phyloP scores from a whole-genome alignment of 2,329 filamentous ascomycete species.

The Neofusicoccum sp. region DNA sequence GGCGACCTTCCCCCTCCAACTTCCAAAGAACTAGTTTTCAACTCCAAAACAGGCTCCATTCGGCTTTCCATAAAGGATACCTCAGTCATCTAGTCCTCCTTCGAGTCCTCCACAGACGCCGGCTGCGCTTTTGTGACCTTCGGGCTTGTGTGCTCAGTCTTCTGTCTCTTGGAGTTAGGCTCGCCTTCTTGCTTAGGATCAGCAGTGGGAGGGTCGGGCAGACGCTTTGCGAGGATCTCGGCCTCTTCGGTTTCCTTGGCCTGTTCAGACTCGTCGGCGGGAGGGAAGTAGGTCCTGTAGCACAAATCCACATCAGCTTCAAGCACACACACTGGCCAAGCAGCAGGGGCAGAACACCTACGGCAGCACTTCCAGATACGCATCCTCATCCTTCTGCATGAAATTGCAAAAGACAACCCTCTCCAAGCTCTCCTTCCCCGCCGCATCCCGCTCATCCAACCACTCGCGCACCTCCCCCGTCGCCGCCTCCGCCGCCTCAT shows the following conservation, averaged over 20 bases:
- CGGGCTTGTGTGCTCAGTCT: constrained; percentile 34
- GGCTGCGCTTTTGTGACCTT: constrained; percentile 31
- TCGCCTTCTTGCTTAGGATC: constrained; percentile 46
- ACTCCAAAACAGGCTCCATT: too few relatives aligned
- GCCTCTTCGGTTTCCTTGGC: constrained; percentile 30
- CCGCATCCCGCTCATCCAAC: constrained; percentile 40
- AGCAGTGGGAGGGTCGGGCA: constrained; percentile 50
- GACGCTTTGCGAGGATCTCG: constrained; percentile 38
- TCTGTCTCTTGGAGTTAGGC: constrained; percentile 49
- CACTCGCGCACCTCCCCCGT: constrained; percentile 59
- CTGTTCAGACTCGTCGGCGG: constrained; percentile 21
- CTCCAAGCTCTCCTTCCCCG: constrained; percentile 49
- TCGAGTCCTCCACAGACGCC: constrained; percentile 18
- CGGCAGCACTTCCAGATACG: constrained; percentile 72
- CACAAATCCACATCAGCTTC: neutral
- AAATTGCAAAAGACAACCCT: constrained; percentile 85
- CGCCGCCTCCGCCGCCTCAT: constrained; percentile 70
- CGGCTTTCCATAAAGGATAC: too few relatives aligned
- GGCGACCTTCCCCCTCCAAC: too few relatives aligned
- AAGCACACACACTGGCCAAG: constrained; percentile 6
- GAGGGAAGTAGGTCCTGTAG: constrained; percentile 37
- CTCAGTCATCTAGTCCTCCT: constrained; percentile 16
- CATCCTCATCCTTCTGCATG: constrained; percentile 69
- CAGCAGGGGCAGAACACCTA: constrained; percentile 51
- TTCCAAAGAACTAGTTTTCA: too few relatives aligned